These are phyloP conservation scores for Neofusicoccum cordaticola DNA, from an alignment of 2,329 filamentous ascomycete genomes.

Conservation along the genomic window DNA sequence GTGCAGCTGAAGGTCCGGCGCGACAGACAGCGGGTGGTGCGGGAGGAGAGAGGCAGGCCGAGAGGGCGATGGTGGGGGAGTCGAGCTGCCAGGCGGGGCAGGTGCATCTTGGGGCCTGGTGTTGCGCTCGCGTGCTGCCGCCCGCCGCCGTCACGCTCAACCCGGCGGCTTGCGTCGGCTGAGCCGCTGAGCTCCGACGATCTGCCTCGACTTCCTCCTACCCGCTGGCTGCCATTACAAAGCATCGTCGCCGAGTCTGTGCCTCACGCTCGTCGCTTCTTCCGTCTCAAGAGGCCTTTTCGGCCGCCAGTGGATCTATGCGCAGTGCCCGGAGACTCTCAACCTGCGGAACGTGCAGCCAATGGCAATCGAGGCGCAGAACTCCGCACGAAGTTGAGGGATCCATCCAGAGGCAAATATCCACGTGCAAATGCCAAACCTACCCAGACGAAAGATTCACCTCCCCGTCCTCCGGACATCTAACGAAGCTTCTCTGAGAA, in stretches of 20 bases:
- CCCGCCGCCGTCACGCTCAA: background rate
- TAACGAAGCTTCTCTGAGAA: too few species aligned
- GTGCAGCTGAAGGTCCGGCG: slow-evolving; percentile 7
- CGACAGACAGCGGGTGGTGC: background rate
- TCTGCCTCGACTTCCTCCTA: background rate
- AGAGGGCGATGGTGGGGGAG: slow-evolving; percentile 15
- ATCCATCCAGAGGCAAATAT: too few species aligned
- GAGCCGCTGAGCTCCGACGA: background rate
- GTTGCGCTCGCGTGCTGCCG: slow-evolving; percentile 10
- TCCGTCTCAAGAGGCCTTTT: too few species aligned
- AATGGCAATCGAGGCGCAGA: too few species aligned
- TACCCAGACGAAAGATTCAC: too few species aligned
- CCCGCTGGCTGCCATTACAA: slow-evolving; percentile 2
- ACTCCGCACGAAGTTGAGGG: too few species aligned
- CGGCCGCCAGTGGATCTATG: too few species aligned
- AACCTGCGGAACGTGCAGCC: too few species aligned
- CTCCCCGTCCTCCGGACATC: too few species aligned
- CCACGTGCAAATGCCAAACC: too few species aligned
- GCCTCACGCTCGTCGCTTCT: too few species aligned
- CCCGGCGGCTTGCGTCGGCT: slow-evolving; percentile 1
- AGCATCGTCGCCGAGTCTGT: background rate
- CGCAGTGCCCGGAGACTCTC: too few species aligned
- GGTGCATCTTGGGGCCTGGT: slow-evolving; percentile 14
- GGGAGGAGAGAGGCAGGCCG: background rate
- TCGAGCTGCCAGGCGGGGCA: slow-evolving; percentile 13